Percentiles rank a stretch among this genome's conserved stretches.
Conservation (phyloP, 2,329 filamentous ascomycete genomes). For the Cadophora luteo-olivacea region DNA sequence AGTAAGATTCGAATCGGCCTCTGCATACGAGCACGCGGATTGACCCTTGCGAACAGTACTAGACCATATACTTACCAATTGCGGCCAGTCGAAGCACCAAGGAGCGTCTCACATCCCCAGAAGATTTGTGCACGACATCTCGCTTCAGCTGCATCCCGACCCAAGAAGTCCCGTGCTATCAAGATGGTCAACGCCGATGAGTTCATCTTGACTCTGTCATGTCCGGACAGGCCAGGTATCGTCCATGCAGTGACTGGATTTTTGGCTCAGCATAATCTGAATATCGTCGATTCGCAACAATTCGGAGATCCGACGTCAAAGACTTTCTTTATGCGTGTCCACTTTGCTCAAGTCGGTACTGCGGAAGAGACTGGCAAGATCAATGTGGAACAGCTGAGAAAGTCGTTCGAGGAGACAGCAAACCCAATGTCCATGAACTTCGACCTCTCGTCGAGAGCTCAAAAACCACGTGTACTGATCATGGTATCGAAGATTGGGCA, state of each 20-base stretch:
- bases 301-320: slow-evolving; percentile 78
- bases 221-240: slow-evolving; percentile 84
- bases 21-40: slow-evolving; percentile 16
- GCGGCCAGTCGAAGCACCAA: slow-evolving; percentile 5
- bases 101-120: neutral
- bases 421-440: slow-evolving; percentile 72
- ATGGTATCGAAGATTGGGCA: slow-evolving; percentile 92
- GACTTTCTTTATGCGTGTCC: slow-evolving; percentile 88
- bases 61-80: neutral
- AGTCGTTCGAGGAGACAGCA: slow-evolving; percentile 66
- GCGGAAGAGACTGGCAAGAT: slow-evolving; percentile 47
- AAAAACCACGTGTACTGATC: slow-evolving; percentile 79
- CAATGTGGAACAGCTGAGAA: slow-evolving; percentile 57
- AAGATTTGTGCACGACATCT: slow-evolving; percentile 3
- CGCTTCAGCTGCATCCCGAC: slow-evolving; percentile 16
- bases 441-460: slow-evolving; percentile 69
- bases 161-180: slow-evolving; percentile 16
- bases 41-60: neutral
- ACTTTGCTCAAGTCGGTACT: slow-evolving; percentile 67
- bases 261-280: slow-evolving; percentile 75
- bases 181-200: slow-evolving; percentile 55
- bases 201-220: slow-evolving; percentile 77
- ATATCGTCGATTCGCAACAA: slow-evolving; percentile 85
- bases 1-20: slow-evolving; percentile 13
- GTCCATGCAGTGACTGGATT: slow-evolving; percentile 84